Conservation (phyloP, 2,329 filamentous ascomycete genomes). For the Ceratocystis albifundus region DNA sequence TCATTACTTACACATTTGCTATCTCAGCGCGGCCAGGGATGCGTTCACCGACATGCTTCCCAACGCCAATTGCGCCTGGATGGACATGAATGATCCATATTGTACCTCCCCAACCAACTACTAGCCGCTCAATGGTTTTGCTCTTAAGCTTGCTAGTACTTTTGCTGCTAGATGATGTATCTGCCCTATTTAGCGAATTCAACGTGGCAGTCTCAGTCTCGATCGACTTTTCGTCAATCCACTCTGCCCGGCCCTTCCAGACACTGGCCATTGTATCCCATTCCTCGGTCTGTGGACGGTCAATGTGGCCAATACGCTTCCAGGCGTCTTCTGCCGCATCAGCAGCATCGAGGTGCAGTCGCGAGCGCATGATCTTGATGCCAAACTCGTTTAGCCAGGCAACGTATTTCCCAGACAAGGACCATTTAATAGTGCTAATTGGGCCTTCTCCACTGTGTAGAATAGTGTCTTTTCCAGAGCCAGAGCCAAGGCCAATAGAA, state of each 20-base stretch:
- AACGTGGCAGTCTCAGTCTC: constrained; percentile 53
- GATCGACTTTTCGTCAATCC: constrained; percentile 78
- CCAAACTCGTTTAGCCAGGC: constrained; percentile 95
- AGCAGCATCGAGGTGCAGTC: constrained; percentile 62
- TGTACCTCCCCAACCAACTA: constrained; percentile 92
- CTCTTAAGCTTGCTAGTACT: constrained; percentile 27
- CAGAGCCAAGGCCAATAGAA: constrained; percentile 67
- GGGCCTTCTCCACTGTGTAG: constrained; percentile 85
- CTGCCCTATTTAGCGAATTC: neutral
- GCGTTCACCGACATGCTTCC: constrained; percentile 56
- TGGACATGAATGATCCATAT: constrained; percentile 94
- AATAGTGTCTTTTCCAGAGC: constrained; percentile 63
- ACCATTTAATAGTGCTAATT: constrained; percentile 91
- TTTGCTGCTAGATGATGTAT: neutral
- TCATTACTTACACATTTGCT: constrained; percentile 65
- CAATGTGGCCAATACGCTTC: constrained; percentile 88
- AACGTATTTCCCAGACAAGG: constrained; percentile 79
- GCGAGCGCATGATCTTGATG: constrained; percentile 93
- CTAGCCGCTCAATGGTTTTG: constrained; percentile 57
- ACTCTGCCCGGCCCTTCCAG: constrained; percentile 85
- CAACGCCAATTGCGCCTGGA: constrained; percentile 55
- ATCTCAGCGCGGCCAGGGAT: constrained; percentile 76
- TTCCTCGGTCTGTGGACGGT: constrained; percentile 69
- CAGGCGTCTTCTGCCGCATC: constrained; percentile 60
- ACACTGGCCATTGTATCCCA: constrained; percentile 97